Evolutionary conservation across 2,329 filamentous ascomycete species (phyloP), one percentile per base, ranked within the genome.

Genomic region (Alternaria arborescens): DNA sequence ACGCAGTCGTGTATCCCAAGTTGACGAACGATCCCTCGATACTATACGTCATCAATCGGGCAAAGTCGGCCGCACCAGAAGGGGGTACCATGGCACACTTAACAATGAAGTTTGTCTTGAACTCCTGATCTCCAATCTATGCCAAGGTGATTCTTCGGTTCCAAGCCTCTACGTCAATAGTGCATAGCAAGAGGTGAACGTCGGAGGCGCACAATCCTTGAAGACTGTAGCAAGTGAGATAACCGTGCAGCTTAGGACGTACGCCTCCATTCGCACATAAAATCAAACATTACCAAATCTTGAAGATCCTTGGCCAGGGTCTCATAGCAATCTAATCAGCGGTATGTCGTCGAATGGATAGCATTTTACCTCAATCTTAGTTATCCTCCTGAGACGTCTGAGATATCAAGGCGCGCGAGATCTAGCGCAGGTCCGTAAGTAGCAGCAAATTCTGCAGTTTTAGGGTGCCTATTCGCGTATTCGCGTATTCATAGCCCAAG

Each of bases 31-130:
- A 52, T 6, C 24, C 50, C 18, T 36, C 14, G 20, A 24, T 40
- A 8, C 7, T n/a, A 16, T 20, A 53, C 55, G 55, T 58, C 55
- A 58, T 58, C 8, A 16, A 30, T n/a, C 55, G 55, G 55, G 16
- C 40, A 46, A 54, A 5, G 7, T 11, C 55, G 55, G 55, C 55
- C 41, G 20, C 22, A 52, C 24, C 7, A 12, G 24, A 11, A 11
- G 34, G 32, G 32, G 22, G 24, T 36, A 50, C 32, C 36, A 41
- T 34, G 16, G 22, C 34, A 52, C 50, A 52, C 22, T 12, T 38
- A 52, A 34, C 10, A 36, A n/a, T 11, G 32, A 44, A 52, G 10
- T 46, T 22, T 44, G 16, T 18, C n/a, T 18, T 46, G 20, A 38
- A 52, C 30, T 34, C 22, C 48, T 47, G 8, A 28, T 41, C 43